Conservation (phyloP, 305 asterid genomes). For the Withania somnifera region DNA sequence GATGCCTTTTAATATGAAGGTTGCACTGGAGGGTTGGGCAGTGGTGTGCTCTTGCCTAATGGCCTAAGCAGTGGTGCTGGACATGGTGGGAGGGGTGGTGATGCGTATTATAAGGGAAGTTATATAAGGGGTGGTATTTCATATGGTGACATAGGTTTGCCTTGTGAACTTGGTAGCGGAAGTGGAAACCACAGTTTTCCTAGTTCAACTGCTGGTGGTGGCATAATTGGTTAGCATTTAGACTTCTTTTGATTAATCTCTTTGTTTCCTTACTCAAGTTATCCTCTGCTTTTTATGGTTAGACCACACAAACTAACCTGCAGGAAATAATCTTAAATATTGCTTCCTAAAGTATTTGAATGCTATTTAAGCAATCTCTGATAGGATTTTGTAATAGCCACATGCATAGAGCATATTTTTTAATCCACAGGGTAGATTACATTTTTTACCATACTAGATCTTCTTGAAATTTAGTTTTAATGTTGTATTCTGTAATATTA, state of each 20-base stretch:
- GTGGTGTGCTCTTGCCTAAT: slow-evolving; percentile 50
- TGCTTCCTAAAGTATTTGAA: neutral
- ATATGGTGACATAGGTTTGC: slow-evolving; percentile 64
- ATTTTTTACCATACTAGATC: neutral
- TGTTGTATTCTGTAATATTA: neutral
- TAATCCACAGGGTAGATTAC: neutral
- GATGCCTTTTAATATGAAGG: slow-evolving; percentile 30
- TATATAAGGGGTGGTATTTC: slow-evolving; percentile 54
- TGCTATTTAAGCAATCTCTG: neutral
- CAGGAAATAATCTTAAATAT: neutral
- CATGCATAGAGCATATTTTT: neutral
- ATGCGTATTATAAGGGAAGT: slow-evolving; percentile 51
- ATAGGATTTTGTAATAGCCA: neutral
- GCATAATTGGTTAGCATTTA: slow-evolving; percentile 52
- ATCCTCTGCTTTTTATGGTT: neutral
- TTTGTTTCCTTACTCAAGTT: neutral
- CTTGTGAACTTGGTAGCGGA: slow-evolving; percentile 93
- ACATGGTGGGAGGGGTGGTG: slow-evolving; percentile 95
- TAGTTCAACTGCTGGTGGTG: slow-evolving; percentile 76
- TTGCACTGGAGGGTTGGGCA: slow-evolving; percentile 75
- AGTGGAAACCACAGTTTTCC: slow-evolving; percentile 64
- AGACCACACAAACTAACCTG: neutral
- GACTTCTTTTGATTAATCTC: neutral
- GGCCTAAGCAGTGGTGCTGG: slow-evolving; percentile 89
- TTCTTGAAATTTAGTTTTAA: neutral